phyloP scores from a whole-genome alignment of 352 stramenopile species.

The Phytophthora macrochlamydospora region DNA sequence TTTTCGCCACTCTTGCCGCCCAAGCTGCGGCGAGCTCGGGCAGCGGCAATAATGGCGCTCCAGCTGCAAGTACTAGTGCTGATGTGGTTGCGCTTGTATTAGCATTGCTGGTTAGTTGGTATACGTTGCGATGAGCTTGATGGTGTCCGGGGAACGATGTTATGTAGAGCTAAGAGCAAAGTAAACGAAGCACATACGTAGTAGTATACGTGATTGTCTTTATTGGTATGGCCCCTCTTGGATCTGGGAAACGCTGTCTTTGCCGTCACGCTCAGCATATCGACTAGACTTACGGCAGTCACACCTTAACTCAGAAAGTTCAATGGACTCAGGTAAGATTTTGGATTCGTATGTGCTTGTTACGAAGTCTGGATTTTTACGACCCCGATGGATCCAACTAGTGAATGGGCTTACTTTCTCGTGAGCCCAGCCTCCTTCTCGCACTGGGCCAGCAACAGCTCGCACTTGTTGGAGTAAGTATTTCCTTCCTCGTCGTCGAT shows the following conservation, averaged over 20 bases:
- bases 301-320: background rate
- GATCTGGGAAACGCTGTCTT: constrained; percentile 11
- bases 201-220: no score
- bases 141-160: background rate
- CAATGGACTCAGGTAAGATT: no score
- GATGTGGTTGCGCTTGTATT: constrained; percentile 4
- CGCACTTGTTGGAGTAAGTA: no score
- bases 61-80: background rate
- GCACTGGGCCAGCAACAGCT: no score
- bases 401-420: no score
- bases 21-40: constrained; percentile 17
- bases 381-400: no score
- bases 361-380: no score
- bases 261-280: constrained; percentile 11
- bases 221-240: background rate
- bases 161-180: background rate
- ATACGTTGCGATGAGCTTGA: constrained; percentile 4
- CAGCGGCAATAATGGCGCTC: constrained; percentile 7
- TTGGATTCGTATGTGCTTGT: no score
- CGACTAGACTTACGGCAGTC: constrained; percentile 20
- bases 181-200: background rate
- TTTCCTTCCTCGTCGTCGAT: no score
- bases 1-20: constrained; percentile 22
- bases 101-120: constrained; percentile 11
- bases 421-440: no score